Conservation (phyloP, 805 yeast species). For the Blastobotrys muscicola region DNA sequence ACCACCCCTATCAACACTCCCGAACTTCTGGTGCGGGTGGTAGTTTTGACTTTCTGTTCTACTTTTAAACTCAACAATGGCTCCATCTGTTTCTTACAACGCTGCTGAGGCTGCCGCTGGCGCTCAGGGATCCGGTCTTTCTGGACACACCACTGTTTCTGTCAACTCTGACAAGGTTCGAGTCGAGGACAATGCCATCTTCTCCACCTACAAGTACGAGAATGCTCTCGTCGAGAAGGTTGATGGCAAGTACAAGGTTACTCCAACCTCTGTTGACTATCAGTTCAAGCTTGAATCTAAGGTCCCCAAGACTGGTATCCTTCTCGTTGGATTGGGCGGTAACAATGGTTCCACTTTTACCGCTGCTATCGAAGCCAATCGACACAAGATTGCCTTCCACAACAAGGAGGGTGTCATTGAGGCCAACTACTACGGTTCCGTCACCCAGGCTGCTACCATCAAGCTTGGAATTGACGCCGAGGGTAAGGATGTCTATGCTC, state of each 20-base stretch:
- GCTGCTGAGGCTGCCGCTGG: conserved; percentile 20
- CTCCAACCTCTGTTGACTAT: conserved; percentile 63
- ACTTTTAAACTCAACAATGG: conserved; percentile 17
- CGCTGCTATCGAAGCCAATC: conserved; percentile 79
- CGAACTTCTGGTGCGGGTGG: conserved; percentile 35
- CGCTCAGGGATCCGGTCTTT: conserved; percentile 25
- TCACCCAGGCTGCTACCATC: conserved; percentile 84
- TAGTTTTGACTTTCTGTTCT: conserved; percentile 21
- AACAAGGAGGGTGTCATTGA: conserved; percentile 70
- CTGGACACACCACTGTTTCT: conserved; percentile 38
- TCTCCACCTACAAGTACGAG: conserved; percentile 59
- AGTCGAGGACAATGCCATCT: conserved; percentile 39
- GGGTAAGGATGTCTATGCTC: conserved; percentile 85
- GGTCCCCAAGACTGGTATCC: conserved; percentile 76
- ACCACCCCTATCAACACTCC: conserved; percentile 35
- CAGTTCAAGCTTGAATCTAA: conserved; percentile 78
- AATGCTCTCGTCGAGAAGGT: conserved; percentile 58
- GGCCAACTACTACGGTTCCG: conserved; percentile 87
- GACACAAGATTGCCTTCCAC: conserved; percentile 63
- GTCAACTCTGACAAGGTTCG: conserved; percentile 47
- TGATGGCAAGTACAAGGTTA: conserved; percentile 50
- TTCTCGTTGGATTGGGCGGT: conserved; percentile 94
- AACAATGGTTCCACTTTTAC: conserved; percentile 90
- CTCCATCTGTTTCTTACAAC: conserved; percentile 24
- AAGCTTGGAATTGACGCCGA: conserved; percentile 76